Percentiles rank a stretch among this genome's conserved stretches.
Conservation (phyloP, 2,329 filamentous ascomycete genomes). For the Pyrenophora tritici-repentis region DNA sequence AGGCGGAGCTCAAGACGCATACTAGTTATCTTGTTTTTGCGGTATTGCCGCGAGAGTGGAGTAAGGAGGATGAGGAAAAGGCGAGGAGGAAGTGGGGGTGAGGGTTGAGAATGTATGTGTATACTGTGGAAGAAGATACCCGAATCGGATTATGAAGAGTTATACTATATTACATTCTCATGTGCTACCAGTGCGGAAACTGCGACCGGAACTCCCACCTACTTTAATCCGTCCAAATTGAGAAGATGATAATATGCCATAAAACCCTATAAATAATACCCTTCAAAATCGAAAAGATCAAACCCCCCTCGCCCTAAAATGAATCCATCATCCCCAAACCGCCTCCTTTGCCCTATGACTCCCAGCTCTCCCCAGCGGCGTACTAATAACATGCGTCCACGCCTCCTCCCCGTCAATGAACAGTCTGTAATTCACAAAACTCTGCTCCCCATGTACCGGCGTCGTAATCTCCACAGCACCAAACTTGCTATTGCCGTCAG, state of each 20-base stretch:
- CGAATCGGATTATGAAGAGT: too few species aligned
- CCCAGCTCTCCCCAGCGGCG: slow-evolving; percentile 49
- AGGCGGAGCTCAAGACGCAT: slow-evolving; percentile 90
- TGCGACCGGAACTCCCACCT: too few species aligned
- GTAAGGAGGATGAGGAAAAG: slow-evolving; percentile 75
- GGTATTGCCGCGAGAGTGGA: slow-evolving; percentile 84
- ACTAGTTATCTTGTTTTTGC: slow-evolving; percentile 98
- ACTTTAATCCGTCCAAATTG: too few species aligned
- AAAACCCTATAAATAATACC: too few species aligned
- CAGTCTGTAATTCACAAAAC: slow-evolving; percentile 76
- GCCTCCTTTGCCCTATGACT: slow-evolving; percentile 52
- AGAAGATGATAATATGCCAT: too few species aligned
- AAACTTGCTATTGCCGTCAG: slow-evolving; percentile 87
- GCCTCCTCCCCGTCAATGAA: slow-evolving; percentile 80
- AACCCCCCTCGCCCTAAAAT: not conserved
- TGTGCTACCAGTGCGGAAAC: too few species aligned
- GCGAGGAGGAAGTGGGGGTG: slow-evolving; percentile 53
- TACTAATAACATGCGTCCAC: slow-evolving; percentile 66
- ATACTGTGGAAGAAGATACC: too few species aligned
- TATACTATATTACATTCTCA: too few species aligned
- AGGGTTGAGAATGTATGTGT: not conserved
- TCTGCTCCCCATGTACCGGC: slow-evolving; percentile 66
- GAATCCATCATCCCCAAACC: slow-evolving; percentile 48
- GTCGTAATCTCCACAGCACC: slow-evolving; percentile 79
- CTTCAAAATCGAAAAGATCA: too few species aligned